Evolutionary conservation across 2,329 filamentous ascomycete species (phyloP), one percentile per base, ranked within the genome.

Genomic region (Orbilia brochopaga): DNA sequence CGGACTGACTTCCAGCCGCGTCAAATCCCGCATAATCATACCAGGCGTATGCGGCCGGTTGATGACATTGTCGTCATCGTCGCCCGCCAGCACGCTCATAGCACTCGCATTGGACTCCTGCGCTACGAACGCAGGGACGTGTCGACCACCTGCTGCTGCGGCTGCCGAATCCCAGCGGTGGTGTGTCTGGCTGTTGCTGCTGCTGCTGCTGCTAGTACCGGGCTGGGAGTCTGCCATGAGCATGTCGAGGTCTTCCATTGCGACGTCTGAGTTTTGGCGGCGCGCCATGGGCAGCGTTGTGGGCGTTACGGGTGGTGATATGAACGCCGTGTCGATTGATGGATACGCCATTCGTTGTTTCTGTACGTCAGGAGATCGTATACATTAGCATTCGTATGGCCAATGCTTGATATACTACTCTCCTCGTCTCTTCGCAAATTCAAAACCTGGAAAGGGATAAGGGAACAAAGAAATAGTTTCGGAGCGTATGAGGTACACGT

Each of bases 21-120:
- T 66, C 69, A 73, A 61, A 42, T 73, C 69, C 23, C 46, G 65
- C 69, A 73, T 66, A 23, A 73, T 66, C n/a, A 65, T 73, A 27
- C 69, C 69, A 2, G 69, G 60, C 19, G 69, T 66, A 40, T 66
- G 60, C 1, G 61, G 60, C 24, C 69, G 53, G 24, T 55, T 32
- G 44, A 65, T 52, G 17, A n/a, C 53, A 1, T 32, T n/a, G 13
- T 21, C 52, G 8, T 73, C 27, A 6, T 61, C 60, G 2, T 60
- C 66, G n/a, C 21, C 54, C 19, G 55, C 59, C 10, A 51, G 21
- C 54, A 70, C 59, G 21, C 65, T 70, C 17, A 59, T 63, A 8
- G 46, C 37, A 21, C 66, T 70, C 8, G 62, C 44, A 24, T 54
- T 70, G 15, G 66, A 70, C 17, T 59, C 59, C 54, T 70, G 66